Evolutionary conservation across 164 flowering plant species (phyloP).

Genomic region (Sextonia rubra): DNA sequence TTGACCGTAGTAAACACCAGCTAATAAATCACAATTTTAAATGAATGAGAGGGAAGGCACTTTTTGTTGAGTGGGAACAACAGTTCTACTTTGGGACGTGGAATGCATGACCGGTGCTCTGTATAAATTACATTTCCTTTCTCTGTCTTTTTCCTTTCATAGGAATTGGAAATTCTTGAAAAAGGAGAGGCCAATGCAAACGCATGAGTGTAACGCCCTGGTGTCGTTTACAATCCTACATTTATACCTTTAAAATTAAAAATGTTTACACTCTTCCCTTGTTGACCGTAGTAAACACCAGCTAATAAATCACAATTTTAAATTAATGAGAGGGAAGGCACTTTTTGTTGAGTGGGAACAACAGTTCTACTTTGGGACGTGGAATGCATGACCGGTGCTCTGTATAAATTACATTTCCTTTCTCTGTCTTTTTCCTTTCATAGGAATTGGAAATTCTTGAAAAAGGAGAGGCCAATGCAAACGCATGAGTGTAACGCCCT

Average conservation of each 20-base stretch:
- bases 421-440: background rate
- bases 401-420: background rate
- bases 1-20: background rate
- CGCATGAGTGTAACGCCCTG: background rate
- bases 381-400: conserved; percentile 19
- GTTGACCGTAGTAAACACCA: background rate
- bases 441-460: background rate
- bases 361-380: conserved; percentile 23
- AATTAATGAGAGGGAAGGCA: background rate
- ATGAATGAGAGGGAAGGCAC: conserved; percentile 1
- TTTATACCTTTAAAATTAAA: background rate
- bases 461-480: background rate
- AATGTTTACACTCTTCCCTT: background rate
- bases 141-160: background rate
- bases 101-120: conserved; percentile 16
- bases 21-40: background rate
- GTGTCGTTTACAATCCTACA: too few species aligned
- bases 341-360: conserved; percentile 15
- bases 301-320: background rate
- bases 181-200: background rate
- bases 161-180: background rate
- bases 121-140: background rate
- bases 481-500: background rate
- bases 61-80: conserved; percentile 14
- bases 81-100: conserved; percentile 26